These are phyloP conservation scores for Centaurea solstitialis DNA, from an alignment of 129 eudicot species.

Conservation along the genomic window DNA sequence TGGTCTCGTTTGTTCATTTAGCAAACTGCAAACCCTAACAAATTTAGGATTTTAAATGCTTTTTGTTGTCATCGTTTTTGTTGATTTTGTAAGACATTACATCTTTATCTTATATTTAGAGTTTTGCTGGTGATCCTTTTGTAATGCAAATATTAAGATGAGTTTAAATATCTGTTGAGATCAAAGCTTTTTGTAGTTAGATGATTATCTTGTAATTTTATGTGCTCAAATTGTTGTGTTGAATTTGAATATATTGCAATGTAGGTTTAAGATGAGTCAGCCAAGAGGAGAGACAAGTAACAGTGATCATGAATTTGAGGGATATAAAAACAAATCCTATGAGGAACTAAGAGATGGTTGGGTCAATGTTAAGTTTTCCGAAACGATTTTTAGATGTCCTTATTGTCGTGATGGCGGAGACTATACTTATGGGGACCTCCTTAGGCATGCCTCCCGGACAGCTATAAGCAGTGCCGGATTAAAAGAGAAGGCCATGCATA, in stretches of 20 bases:
- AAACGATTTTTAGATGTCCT: conserved; percentile 48
- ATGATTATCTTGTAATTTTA: not conserved
- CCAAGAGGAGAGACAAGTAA: conserved; percentile 24
- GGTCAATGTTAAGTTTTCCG: conserved; percentile 27
- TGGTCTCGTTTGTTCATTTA: not conserved
- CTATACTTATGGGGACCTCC: conserved; percentile 39
- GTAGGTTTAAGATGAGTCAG: conserved; percentile 43
- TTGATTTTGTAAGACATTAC: too few species aligned
- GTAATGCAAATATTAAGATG: not conserved
- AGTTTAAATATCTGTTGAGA: not conserved
- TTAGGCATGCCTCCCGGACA: conserved; percentile 57
- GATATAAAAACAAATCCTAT: conserved; percentile 41
- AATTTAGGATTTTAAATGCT: not conserved
- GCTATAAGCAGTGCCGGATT: conserved; percentile 43
- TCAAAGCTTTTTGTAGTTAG: not conserved
- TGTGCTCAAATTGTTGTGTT: not conserved
- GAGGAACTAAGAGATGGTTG: conserved; percentile 42
- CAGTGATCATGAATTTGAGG: conserved; percentile 46
- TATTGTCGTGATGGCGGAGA: conserved; percentile 48
- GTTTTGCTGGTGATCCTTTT: not conserved
- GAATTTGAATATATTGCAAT: not conserved
- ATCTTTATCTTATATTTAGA: not conserved
- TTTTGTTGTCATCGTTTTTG: too few species aligned
- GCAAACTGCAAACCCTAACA: not conserved
- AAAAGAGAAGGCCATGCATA: conserved; percentile 57